Evolutionary conservation across 306 rosid genomes (phyloP).

Genomic region (Mimosa pudica): DNA sequence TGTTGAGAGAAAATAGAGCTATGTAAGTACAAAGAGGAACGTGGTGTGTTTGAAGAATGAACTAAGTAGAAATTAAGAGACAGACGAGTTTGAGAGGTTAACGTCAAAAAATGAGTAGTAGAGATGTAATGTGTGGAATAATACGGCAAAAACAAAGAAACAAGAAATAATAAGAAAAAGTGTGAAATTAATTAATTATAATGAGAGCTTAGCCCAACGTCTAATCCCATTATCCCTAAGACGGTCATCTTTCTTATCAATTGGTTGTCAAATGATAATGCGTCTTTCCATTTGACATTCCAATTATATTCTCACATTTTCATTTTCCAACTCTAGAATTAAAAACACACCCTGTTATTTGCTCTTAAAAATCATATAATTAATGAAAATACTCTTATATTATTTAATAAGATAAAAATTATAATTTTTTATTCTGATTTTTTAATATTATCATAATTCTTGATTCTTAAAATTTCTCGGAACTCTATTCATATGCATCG

Average conservation of each 20-base stretch:
- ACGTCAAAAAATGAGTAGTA: not conserved
- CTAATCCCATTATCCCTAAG: slow-evolving; percentile 51
- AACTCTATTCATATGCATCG: not conserved
- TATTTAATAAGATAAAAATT: not conserved
- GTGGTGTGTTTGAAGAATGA: slow-evolving; percentile 35
- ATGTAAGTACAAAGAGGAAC: slow-evolving; percentile 27
- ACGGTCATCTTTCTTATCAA: slow-evolving; percentile 50
- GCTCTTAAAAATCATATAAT: not conserved
- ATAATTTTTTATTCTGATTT: not conserved
- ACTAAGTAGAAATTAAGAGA: not conserved
- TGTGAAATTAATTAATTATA: slow-evolving; percentile 5
- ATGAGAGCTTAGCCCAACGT: slow-evolving; percentile 43
- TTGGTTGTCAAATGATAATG: slow-evolving; percentile 45
- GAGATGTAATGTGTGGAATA: slow-evolving; percentile 30
- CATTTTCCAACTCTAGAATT: slow-evolving; percentile 27
- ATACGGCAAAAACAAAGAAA: slow-evolving; percentile 5
- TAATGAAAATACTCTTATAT: not conserved
- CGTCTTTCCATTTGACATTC: slow-evolving; percentile 37
- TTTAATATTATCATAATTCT: not conserved
- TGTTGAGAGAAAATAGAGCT: not conserved
- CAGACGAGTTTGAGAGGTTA: not conserved
- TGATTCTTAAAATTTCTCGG: not conserved
- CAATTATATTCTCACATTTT: slow-evolving; percentile 34
- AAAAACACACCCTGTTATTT: not conserved
- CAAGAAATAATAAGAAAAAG: slow-evolving; percentile 24